Conservation (phyloP, 139 green algal genomes). For the Mesotaenium endlicherianum region DNA sequence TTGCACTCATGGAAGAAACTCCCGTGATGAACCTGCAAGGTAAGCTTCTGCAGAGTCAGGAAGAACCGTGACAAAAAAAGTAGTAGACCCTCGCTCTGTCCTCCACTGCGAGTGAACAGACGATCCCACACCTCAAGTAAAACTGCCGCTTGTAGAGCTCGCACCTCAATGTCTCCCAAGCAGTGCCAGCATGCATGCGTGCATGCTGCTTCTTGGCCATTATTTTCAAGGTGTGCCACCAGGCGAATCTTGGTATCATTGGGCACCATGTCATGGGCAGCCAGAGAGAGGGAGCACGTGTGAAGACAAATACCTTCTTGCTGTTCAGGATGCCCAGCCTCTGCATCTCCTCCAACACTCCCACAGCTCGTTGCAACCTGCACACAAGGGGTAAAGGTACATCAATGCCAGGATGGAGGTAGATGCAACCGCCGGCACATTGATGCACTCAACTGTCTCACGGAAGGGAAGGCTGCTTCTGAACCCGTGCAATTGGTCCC, state of each 20-base stretch:
- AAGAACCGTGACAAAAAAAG: neutral
- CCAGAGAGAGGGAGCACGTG: neutral
- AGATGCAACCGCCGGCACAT: neutral
- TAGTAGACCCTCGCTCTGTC: no score
- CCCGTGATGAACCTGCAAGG: constrained; percentile 28
- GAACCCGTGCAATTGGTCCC: neutral
- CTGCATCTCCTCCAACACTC: constrained; percentile 23
- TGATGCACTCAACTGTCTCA: no score
- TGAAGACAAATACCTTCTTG: constrained; percentile 4
- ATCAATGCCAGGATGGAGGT: neutral
- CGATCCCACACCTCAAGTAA: no score
- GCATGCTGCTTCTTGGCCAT: neutral
- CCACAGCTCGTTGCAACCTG: constrained; percentile 18
- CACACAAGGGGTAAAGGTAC: neutral
- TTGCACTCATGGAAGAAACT: constrained; percentile 42
- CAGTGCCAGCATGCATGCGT: neutral
- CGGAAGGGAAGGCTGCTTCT: no score
- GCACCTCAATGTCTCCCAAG: neutral
- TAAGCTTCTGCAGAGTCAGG: neutral
- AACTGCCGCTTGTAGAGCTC: no score
- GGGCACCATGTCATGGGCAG: neutral
- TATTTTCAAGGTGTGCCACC: neutral
- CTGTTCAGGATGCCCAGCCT: constrained; percentile 6
- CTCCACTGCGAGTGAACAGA: no score
- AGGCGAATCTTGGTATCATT: neutral